A percentile compares a stretch with the other conserved stretches of the same genome.
phyloP scores from a whole-genome alignment of 768 basidiomycete species.

The Pulveroboletus sp. region DNA sequence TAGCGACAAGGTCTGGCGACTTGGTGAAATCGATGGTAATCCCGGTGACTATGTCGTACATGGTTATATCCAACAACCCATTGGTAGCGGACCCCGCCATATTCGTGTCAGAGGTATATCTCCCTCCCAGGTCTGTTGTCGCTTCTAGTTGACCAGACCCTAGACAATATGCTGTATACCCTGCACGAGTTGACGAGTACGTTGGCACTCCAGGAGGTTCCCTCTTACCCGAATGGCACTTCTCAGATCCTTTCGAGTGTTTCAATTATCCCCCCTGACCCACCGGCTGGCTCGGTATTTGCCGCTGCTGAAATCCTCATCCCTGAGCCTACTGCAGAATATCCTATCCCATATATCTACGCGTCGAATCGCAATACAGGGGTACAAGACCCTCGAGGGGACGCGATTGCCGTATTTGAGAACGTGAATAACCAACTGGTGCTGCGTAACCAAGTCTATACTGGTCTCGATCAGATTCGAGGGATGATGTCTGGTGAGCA shows the following conservation, averaged over 20 bases:
- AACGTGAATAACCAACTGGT: conserved; percentile 36
- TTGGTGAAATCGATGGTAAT: conserved; percentile 37
- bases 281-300: conserved; percentile 38
- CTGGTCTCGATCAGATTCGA: conserved; percentile 57
- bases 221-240: conserved; percentile 42
- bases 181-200: conserved; percentile 56
- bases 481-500: conserved; percentile 56
- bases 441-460: conserved; percentile 53
- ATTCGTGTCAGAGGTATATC: conserved; percentile 34
- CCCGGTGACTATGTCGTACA: conserved; percentile 49
- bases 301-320: conserved; percentile 62
- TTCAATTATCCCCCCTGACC: conserved; percentile 43
- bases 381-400: conserved; percentile 47
- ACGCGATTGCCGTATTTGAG: conserved; percentile 61
- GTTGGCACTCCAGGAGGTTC: conserved; percentile 51
- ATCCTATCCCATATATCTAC: conserved; percentile 55
- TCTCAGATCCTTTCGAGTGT: conserved; percentile 47
- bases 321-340: conserved; percentile 41
- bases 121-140: background rate
- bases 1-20: conserved; percentile 64
- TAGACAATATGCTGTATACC: conserved; percentile 48
- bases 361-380: conserved; percentile 63
- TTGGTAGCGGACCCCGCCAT: conserved; percentile 63
- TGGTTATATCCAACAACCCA: conserved; percentile 55
- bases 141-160: background rate